Percentiles rank a stretch among this genome's conserved stretches.
phyloP scores from a whole-genome alignment of 2,329 filamentous ascomycete genomes.

The Coniochaeta prunicola region DNA sequence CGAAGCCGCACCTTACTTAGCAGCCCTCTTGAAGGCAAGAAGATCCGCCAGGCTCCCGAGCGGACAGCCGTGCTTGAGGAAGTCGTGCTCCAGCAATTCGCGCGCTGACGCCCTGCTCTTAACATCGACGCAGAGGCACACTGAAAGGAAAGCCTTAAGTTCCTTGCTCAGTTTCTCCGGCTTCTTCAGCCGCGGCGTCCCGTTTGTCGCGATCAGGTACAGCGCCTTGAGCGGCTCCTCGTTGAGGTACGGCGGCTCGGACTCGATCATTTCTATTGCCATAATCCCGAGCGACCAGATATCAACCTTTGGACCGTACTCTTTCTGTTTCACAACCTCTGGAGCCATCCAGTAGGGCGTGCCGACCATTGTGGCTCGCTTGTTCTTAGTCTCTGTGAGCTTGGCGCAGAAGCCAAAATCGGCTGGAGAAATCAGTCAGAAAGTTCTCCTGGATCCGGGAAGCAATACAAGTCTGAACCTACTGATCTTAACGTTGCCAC shows the following conservation, averaged over 20 bases:
- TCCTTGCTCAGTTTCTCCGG: slow-evolving; percentile 97
- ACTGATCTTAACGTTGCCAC: slow-evolving; percentile 97
- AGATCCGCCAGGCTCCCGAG: slow-evolving; percentile 77
- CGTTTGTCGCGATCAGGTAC: slow-evolving; percentile 96
- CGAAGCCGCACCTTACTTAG: slow-evolving; percentile 39
- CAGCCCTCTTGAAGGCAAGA: slow-evolving; percentile 75
- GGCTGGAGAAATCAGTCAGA: slow-evolving; percentile 42
- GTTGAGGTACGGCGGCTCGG: slow-evolving; percentile 94
- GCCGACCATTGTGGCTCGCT: slow-evolving; percentile 98
- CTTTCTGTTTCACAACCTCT: slow-evolving; percentile 98
- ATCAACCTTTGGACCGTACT: slow-evolving; percentile 96
- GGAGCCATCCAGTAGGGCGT: slow-evolving; percentile 99
- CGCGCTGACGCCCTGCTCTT: slow-evolving; percentile 87
- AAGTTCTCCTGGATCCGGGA: neutral
- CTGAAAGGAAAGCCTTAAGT: slow-evolving; percentile 91
- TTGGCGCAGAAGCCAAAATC: slow-evolving; percentile 99
- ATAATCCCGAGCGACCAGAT: slow-evolving; percentile 99
- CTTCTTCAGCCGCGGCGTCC: slow-evolving; percentile 94
- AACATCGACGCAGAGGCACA: slow-evolving; percentile 94
- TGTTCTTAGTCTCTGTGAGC: slow-evolving; percentile 91
- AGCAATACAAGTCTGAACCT: slow-evolving; percentile 31
- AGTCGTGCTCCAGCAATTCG: slow-evolving; percentile 86
- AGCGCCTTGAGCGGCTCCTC: slow-evolving; percentile 96
- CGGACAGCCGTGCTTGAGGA: slow-evolving; percentile 85
- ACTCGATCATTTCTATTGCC: slow-evolving; percentile 99